Percentiles rank a stretch among this genome's conserved stretches.
Evolutionary conservation across 306 rosid genomes (phyloP).

Genomic region (Oemleria cerasiformis): DNA sequence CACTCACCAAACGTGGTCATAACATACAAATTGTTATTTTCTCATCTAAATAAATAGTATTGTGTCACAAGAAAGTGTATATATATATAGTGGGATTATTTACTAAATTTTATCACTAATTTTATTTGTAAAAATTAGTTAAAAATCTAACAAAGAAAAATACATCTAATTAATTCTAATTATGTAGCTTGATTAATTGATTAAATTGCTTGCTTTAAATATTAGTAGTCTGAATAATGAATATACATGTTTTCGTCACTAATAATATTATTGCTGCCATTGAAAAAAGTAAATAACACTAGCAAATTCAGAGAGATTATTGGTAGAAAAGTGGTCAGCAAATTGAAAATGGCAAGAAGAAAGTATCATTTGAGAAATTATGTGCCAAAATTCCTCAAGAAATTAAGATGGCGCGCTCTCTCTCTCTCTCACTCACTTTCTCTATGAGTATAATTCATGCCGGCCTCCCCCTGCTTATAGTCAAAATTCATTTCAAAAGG

Average conservation of each 20-base stretch:
- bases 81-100: too few species aligned
- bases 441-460: background rate
- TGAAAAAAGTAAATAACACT: background rate
- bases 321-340: slow-evolving; percentile 11
- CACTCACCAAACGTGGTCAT: too few species aligned
- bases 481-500: slow-evolving; percentile 9
- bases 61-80: too few species aligned
- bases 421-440: background rate
- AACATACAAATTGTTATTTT: too few species aligned
- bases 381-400: background rate
- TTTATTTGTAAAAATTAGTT: too few species aligned
- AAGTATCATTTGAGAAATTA: slow-evolving; percentile 1
- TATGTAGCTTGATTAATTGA: too few species aligned
- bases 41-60: too few species aligned
- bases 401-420: background rate
- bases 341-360: background rate
- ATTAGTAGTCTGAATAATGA: background rate
- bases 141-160: too few species aligned
- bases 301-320: background rate
- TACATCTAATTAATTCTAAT: too few species aligned
- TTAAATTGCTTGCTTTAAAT: background rate
- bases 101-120: too few species aligned
- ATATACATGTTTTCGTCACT: background rate
- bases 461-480: slow-evolving; percentile 1
- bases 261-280: background rate